Evolutionary conservation across 164 flowering plant genomes (phyloP), one percentile per base, ranked within the genome.

Genomic region (Protea cynaroides): DNA sequence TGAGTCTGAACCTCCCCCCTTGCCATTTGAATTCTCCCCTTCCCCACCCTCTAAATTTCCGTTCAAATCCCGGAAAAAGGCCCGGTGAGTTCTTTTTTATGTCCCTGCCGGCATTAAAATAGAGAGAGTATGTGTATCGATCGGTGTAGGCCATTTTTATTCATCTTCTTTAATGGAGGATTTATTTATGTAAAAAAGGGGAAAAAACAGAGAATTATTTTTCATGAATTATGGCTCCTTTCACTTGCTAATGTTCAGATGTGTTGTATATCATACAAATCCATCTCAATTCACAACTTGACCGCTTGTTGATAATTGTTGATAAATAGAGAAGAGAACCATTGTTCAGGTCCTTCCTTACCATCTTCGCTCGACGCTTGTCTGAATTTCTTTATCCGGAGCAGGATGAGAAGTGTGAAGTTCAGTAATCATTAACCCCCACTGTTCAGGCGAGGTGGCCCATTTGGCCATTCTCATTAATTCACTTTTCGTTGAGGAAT

Each of bases 1-100:
- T 1, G 87, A 82, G 58, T 64, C 80, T 0, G 91, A 85, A 68
- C 83, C 90, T 2, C 98, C 97, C 3, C 82, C 83, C 54, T 67
- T 90, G 80, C 92, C 97, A 0, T 76, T 89, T 53, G 95, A 94
- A 43, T 91, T 89, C 72, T 94, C 97, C 4, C 97, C 97, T 0
- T 91, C 97, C 0, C 98, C 97, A 18, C 96, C 95, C 0, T 76
- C 84, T 2, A 81, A 76, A 56, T 84, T 80, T 53, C 83, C 80
- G 7, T 84, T 80, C 72, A 86, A 82, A 72, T 77, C 91, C 15
- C 71, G 88, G 77, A 87, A 71, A 71, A 88, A 82, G 74, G 81
- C 76, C 34, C 73, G 88, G 86, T 89, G 86, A 90, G 84, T 64
- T 72, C 9, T 25, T 18, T 14, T 52, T 3, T 2, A 47, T 52